Conservation (phyloP, 192 early-diverging fungal genomes). For the Coemansia sp. region DNA sequence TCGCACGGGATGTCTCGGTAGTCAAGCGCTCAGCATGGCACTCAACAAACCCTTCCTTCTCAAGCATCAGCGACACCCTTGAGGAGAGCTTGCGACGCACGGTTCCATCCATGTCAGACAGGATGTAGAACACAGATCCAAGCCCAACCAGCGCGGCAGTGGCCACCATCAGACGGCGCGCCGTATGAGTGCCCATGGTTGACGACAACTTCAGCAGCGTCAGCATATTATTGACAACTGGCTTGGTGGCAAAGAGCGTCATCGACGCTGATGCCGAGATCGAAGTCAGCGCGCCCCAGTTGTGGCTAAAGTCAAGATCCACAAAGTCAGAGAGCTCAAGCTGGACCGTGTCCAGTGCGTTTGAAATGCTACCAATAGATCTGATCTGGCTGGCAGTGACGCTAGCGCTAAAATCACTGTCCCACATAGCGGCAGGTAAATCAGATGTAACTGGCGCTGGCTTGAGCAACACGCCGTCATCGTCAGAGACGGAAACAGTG, state of each 20-base stretch:
- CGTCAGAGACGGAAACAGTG: slow-evolving; percentile 8
- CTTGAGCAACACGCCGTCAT: slow-evolving; percentile 12
- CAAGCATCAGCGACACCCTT: slow-evolving; percentile 55
- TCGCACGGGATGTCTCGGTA: slow-evolving; percentile 63
- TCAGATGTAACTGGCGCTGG: neutral
- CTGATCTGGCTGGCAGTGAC: slow-evolving; percentile 59
- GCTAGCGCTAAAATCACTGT: slow-evolving; percentile 13
- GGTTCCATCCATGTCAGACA: slow-evolving; percentile 68
- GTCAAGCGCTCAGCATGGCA: slow-evolving; percentile 65
- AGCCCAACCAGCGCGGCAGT: slow-evolving; percentile 45
- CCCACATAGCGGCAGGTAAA: slow-evolving; percentile 2
- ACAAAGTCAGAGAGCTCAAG: slow-evolving; percentile 62
- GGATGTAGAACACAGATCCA: slow-evolving; percentile 64
- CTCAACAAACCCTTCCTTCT: slow-evolving; percentile 59
- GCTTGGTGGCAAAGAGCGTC: slow-evolving; percentile 51
- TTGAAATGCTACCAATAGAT: slow-evolving; percentile 53
- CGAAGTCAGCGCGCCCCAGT: slow-evolving; percentile 60
- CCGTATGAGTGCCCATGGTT: slow-evolving; percentile 35
- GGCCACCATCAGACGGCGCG: slow-evolving; percentile 49
- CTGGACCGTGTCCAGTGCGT: slow-evolving; percentile 51
- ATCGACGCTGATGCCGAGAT: slow-evolving; percentile 57
- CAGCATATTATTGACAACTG: slow-evolving; percentile 34
- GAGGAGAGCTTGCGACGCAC: slow-evolving; percentile 70
- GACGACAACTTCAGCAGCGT: slow-evolving; percentile 46
- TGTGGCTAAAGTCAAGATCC: slow-evolving; percentile 63